Evolutionary conservation across 1,284 basidiomycete species (phyloP).

Genomic region (Sanguinoderma infundibulare): DNA sequence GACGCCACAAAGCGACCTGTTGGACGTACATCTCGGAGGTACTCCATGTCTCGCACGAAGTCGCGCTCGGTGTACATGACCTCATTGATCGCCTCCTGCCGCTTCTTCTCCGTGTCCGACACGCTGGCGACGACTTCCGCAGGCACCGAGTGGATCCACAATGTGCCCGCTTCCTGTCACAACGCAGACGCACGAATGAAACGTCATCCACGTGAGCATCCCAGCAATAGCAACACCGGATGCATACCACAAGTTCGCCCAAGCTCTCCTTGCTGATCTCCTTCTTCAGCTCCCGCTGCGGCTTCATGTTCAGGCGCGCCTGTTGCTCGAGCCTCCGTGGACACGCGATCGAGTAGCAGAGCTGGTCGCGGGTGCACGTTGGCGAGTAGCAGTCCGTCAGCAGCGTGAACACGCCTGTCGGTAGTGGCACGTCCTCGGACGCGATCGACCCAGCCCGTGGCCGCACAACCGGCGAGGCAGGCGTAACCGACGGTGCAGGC

Average conservation of each 20-base stretch:
- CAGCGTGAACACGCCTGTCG: constrained; percentile 95
- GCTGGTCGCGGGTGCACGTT: constrained; percentile 90
- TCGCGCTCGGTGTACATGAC: constrained; percentile 98
- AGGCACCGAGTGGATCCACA: constrained; percentile 98
- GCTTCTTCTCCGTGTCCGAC: constrained; percentile 91
- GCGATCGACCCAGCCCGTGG: constrained; percentile 49
- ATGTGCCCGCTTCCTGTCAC: constrained; percentile 81
- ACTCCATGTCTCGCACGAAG: constrained; percentile 98
- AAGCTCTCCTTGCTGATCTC: constrained; percentile 84
- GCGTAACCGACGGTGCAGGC: constrained; percentile 41
- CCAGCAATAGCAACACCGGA: not conserved
- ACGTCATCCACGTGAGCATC: not conserved
- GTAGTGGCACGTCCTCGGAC: constrained; percentile 75
- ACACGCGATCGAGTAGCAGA: constrained; percentile 98
- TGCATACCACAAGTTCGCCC: constrained; percentile 73
- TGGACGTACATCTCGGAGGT: constrained; percentile 86
- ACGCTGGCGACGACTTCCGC: constrained; percentile 94
- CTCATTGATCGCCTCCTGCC: constrained; percentile 99
- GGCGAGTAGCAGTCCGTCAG: constrained; percentile 98
- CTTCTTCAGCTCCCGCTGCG: constrained; percentile 85
- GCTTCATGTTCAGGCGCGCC: constrained; percentile 90
- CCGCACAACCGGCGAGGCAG: constrained; percentile 34
- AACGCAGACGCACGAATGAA: constrained; percentile 10
- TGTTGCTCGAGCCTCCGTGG: constrained; percentile 95
- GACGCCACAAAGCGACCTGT: not conserved